Evolutionary conservation across 495 filamentous ascomycete genomes (phyloP), one percentile per base, ranked within the genome.

Genomic region (Penicillium longicatenatum): DNA sequence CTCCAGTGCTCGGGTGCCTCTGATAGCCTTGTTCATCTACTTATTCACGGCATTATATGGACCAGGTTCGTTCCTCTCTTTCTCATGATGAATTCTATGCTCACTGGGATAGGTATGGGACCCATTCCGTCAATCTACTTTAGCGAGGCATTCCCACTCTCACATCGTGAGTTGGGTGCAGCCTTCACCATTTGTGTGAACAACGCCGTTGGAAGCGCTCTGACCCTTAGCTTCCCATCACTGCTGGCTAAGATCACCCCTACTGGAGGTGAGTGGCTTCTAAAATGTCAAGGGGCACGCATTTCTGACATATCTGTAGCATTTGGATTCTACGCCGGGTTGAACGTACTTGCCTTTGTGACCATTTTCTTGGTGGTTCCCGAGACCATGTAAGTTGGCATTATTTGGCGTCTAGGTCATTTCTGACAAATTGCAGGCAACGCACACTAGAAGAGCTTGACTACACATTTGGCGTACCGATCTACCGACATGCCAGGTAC

Each of bases 361-460:
- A 75, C 86, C 68, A 88, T 91, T 57, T 87, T 90, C 67, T 73
- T 91, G 41, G 89, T 81, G 69, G 77, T 93, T 8, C 87, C 86
- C 4, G 89, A 91, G 70, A 91, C 89, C 0, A 63, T 59, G 61
- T 59, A 41, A 62, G 55, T 8, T 7, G 24, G 6, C 5, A 19
- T 17, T 4, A 26, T 7, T 50, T 6, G 6, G 8, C 3, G 1
- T 46, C 21, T 11, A 14, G 11, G 3, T 21, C 33, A 42, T 30
- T 22, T 22, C 52, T 50, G 26, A 60, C 52, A 19, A 17, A 14
- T 26, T 1, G 46, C 52, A 92, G 91, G 69, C 87, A 89, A 67
- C 79, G 82, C 35, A 89, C 87, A 4, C 82, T 91, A 24, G 89
- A 93, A 69, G 90, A 93, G 65, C 78, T 93, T 30, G 89, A 93